Base-by-base conservation (phyloP, 371 early-diverging fungal genomes). In the Chytridium lagenaria region DNA sequence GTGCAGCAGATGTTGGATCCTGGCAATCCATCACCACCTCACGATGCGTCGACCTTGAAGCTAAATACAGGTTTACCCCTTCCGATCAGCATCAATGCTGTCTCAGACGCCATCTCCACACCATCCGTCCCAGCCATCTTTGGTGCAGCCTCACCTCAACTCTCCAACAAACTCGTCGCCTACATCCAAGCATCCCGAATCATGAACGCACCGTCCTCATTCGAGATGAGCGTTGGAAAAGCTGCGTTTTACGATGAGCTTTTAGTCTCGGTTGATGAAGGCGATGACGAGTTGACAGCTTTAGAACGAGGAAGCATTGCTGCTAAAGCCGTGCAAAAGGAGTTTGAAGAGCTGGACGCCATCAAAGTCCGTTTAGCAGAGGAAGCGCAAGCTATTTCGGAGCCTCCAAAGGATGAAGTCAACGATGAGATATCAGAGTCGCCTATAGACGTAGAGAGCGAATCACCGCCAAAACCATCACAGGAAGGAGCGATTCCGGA, bases 201-300 rank as follows among this genome's bases (percentile, higher is more conserved):
- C 28, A 68, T 73, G 65, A 77, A 73, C 52, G 28, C 67, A 12
- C 59, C 72, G 7, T 71, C 77, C 23, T 72, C 65, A 7, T 44
- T 16, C 15, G 70, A 50, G n/a, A 52, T 69, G 1, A 72, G 72
- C 15, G 3, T 73, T 33, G 61, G 37, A 5, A 77, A 77, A 50
- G 77, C 77, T 30, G 67, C 50, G 40, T 77, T 72, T 38, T 77
- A 77, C 40, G 77, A 77, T 40, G 55, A 44, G 12, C 39, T 73
- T 49, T n/a, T 77, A 5, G 34, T 23, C 19, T 16, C 63, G 10
- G 33, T 23, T 12, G 34, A 63, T 30, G 30, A 30, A 37, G 63
- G 63, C 63, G 63, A 63, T 63, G 63, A 63, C 36, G 34, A 63
- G 34, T 15, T 63, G 3, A 63, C 63, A 12, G 30, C 63, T 2